Evolutionary conservation across 495 filamentous ascomycete genomes (phyloP), one percentile per base, ranked within the genome.

Genomic region (Penicillium fimorum): DNA sequence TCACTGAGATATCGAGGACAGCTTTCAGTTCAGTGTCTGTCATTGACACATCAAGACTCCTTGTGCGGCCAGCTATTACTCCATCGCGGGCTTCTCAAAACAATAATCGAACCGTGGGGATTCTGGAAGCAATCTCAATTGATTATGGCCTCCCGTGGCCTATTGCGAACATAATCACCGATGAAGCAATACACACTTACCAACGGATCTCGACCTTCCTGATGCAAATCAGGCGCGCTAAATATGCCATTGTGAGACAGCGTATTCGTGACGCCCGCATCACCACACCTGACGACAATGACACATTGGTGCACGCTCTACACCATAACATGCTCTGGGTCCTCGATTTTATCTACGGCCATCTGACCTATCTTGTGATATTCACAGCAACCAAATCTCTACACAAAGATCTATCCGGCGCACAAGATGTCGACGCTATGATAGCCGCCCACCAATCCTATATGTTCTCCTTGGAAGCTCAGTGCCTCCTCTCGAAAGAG

Each of bases 381-480:
- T 79, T 76, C 4, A 83, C 82, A 0, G 76, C 82, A 40, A 81
- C 76, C 0, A 60, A 66, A 18, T 68, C 72, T 13, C 75, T 97
- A 66, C 70, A 71, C 12, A 69, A 63, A 13, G 67, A 75, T 3
- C 75, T 97, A 37, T 64, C 67, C 17, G 72, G 70, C 22, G 82
- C 91, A 0, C 78, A 82, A 29, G 92, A 96, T 61, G 83, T 97
- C 4, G 90, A 96, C 62, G 81, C 80, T 6, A 96, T 97, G 89
- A 82, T 91, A 15, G 67, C 71, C 17, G 82, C 85, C 0, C 92
- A 96, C 66, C 67, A 78, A 9, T 60, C 63, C 2, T 95, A 87
- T 61, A 75, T 89, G 42, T 73, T 74, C 32, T 76, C 78, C 9
- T 65, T 92, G 7, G 73, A 85, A 60, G 80, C 82, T 42, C 83